These are phyloP conservation scores for Jatropha multifida DNA, from an alignment of 441 rosid species.

Conservation along the genomic window DNA sequence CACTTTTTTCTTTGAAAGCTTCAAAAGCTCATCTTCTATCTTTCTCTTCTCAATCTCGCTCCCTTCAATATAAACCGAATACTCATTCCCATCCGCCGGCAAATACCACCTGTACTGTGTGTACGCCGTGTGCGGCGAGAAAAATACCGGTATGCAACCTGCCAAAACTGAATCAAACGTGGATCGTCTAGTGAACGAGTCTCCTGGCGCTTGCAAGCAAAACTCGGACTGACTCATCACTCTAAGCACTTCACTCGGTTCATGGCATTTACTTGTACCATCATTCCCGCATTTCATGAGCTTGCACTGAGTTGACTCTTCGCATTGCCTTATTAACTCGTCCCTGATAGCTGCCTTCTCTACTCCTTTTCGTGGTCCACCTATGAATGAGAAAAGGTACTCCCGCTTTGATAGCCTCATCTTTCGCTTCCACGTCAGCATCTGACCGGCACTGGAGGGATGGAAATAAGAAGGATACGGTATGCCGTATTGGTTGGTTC, in stretches of 20 bases:
- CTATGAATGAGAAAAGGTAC: conserved; percentile 50
- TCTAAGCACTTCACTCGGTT: conserved; percentile 31
- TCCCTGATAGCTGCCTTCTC: conserved; percentile 43
- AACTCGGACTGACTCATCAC: conserved; percentile 41
- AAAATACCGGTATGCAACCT: conserved; percentile 61
- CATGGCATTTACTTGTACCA: conserved; percentile 33
- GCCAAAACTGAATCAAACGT: conserved; percentile 49
- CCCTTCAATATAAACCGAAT: conserved; percentile 43
- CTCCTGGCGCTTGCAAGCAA: conserved; percentile 58
- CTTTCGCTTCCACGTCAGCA: conserved; percentile 40
- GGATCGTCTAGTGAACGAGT: conserved; percentile 53
- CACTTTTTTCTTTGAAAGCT: conserved; percentile 29
- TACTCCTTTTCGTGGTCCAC: conserved; percentile 46
- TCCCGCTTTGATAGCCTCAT: conserved; percentile 32
- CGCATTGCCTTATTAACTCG: conserved; percentile 52
- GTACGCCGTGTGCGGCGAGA: conserved; percentile 55
- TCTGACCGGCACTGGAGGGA: conserved; percentile 36
- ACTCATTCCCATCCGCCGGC: conserved; percentile 29
- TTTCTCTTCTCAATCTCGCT: conserved; percentile 8
- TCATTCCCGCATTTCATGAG: conserved; percentile 30
- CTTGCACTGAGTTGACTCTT: conserved; percentile 36
- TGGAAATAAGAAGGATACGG: conserved; percentile 65
- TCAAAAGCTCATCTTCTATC: conserved; percentile 37
- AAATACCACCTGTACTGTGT: conserved; percentile 54
- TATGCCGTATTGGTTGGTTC: conserved; percentile 42